phyloP scores from a whole-genome alignment of 2,329 filamentous ascomycete species.

The Phialemonium atrogriseum region DNA sequence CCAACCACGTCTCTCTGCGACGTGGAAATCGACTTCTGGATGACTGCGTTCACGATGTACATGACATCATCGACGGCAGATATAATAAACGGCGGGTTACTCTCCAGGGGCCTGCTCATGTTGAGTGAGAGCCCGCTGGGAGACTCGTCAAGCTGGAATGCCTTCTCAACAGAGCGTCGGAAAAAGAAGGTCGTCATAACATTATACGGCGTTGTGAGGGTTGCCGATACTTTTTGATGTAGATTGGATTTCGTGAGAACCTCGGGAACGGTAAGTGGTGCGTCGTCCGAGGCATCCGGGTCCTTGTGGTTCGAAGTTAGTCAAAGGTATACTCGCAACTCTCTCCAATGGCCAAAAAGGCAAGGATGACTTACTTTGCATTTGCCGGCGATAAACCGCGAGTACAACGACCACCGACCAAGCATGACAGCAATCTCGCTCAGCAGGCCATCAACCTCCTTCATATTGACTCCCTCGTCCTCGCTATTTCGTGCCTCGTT shows the following conservation, averaged over 20 bases:
- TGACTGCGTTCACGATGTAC: conserved; percentile 93
- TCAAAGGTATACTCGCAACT: background rate
- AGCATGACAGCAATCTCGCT: conserved; percentile 90
- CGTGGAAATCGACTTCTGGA: conserved; percentile 80
- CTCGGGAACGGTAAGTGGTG: conserved; percentile 57
- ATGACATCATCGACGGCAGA: conserved; percentile 97
- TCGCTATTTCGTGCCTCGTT: conserved; percentile 56
- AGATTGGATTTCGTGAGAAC: conserved; percentile 75
- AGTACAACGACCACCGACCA: conserved; percentile 85
- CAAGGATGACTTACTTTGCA: conserved; percentile 54
- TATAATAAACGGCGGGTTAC: conserved; percentile 83
- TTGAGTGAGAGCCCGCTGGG: conserved; percentile 73
- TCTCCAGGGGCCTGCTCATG: conserved; percentile 60
- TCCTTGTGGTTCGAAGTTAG: conserved; percentile 43
- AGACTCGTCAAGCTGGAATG: conserved; percentile 90
- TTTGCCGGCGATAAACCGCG: conserved; percentile 79
- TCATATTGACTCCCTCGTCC: conserved; percentile 94
- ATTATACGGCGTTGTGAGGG: conserved; percentile 76
- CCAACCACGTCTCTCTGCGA: conserved; percentile 72
- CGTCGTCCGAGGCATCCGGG: conserved; percentile 39
- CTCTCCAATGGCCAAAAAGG: too few relatives aligned
- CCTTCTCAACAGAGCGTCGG: conserved; percentile 90
- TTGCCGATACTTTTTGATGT: conserved; percentile 65
- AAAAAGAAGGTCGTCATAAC: conserved; percentile 95
- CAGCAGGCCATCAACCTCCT: conserved; percentile 80